Conservation (phyloP, 371 early-diverging fungal species). For the Apophysomyces elegans region DNA sequence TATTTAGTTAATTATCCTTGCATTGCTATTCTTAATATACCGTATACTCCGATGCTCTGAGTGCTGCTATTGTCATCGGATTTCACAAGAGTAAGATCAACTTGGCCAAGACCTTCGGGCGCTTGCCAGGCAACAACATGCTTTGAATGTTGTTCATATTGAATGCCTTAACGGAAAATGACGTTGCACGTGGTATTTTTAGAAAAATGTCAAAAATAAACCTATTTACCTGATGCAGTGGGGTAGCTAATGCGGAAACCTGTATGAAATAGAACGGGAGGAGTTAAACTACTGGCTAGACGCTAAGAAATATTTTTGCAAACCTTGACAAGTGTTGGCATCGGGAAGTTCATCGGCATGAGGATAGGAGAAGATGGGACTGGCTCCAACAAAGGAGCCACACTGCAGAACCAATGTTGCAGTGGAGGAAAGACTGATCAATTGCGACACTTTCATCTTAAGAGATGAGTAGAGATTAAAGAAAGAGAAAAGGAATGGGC, state of each 20-base stretch:
- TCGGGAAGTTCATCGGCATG: not conserved
- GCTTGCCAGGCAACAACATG: conserved; percentile 7
- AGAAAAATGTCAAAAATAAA: conserved; percentile 3
- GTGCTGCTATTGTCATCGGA: not conserved
- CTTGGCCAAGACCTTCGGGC: not conserved
- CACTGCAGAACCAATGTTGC: not conserved
- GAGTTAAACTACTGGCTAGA: not conserved
- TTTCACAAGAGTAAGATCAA: not conserved
- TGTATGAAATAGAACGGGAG: not conserved
- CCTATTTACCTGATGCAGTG: not conserved
- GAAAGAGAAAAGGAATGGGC: not conserved
- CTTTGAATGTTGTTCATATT: not conserved
- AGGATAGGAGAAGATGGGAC: not conserved
- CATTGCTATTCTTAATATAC: not conserved
- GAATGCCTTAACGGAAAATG: not conserved
- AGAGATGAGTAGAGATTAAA: not conserved
- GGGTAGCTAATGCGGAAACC: conserved; percentile 4
- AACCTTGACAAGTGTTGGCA: not conserved
- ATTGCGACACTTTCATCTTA: not conserved
- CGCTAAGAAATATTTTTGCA: not conserved
- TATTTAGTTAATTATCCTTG: no score
- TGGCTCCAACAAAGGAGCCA: not conserved
- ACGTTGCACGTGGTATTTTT: conserved; percentile 10
- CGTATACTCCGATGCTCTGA: not conserved
- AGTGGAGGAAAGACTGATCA: conserved; percentile 4